Evolutionary conservation across 441 rosid genomes (phyloP).

Genomic region (Erodium texanum): DNA sequence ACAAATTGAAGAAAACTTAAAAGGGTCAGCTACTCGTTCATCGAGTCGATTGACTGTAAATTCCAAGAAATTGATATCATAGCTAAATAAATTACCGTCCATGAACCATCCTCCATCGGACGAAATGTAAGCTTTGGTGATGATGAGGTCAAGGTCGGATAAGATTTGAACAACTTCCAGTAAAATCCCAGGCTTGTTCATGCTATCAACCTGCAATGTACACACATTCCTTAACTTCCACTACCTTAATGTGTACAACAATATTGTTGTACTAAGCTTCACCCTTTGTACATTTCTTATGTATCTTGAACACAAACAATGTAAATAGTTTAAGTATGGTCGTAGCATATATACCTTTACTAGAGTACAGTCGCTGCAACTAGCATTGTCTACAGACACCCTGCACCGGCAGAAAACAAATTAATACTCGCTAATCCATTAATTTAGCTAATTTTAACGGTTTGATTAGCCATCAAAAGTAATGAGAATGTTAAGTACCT

Average conservation of each 20-base stretch:
- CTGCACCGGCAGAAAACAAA: slow-evolving; percentile 27
- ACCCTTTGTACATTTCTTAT: too few relatives aligned
- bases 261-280: too few relatives aligned
- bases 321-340: neutral
- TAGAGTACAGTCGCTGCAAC: slow-evolving; percentile 54
- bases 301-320: neutral
- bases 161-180: slow-evolving; percentile 89
- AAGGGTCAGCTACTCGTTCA: neutral
- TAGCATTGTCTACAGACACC: slow-evolving; percentile 71
- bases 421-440: neutral
- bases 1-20: neutral
- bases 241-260: neutral
- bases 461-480: neutral
- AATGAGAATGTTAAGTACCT: slow-evolving; percentile 25
- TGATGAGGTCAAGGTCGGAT: slow-evolving; percentile 71
- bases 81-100: slow-evolving; percentile 51
- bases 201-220: slow-evolving; percentile 56
- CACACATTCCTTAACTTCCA: neutral
- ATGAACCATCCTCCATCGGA: slow-evolving; percentile 99
- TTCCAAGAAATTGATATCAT: neutral
- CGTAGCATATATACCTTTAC: slow-evolving; percentile 42
- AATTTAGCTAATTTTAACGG: neutral
- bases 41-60: neutral
- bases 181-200: slow-evolving; percentile 86
- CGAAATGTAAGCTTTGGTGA: slow-evolving; percentile 81